These are phyloP conservation scores for Lachnellula arida DNA, from an alignment of 2,329 filamentous ascomycete genomes.

Conservation along the genomic window DNA sequence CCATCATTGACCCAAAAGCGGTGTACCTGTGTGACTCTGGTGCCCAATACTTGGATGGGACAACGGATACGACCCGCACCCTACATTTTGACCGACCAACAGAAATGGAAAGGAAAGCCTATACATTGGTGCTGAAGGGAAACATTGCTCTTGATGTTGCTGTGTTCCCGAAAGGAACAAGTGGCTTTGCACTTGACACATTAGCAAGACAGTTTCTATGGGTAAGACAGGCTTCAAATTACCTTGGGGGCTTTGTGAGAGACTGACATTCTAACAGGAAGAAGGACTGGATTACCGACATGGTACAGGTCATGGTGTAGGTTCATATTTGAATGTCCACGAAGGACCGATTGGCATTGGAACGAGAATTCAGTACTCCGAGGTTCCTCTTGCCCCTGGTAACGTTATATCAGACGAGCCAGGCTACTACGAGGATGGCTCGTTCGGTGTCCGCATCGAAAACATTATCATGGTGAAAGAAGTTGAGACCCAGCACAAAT, in stretches of 20 bases:
- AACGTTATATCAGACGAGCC: slow-evolving; percentile 97
- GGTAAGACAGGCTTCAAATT: slow-evolving; percentile 45
- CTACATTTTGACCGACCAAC: slow-evolving; percentile 86
- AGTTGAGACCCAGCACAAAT: slow-evolving; percentile 78
- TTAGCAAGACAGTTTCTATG: slow-evolving; percentile 89
- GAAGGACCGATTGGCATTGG: slow-evolving; percentile 97
- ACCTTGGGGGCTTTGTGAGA: background rate
- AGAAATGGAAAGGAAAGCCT: slow-evolving; percentile 78
- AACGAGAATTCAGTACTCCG: slow-evolving; percentile 83
- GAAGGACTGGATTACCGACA: slow-evolving; percentile 92
- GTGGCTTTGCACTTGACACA: slow-evolving; percentile 83
- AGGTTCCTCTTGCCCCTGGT: slow-evolving; percentile 83
- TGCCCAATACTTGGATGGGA: slow-evolving; percentile 93
- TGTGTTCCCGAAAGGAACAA: slow-evolving; percentile 92
- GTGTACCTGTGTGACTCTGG: slow-evolving; percentile 97
- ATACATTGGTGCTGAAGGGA: slow-evolving; percentile 92
- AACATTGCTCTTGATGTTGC: slow-evolving; percentile 83
- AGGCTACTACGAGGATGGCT: slow-evolving; percentile 93
- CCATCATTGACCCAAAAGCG: slow-evolving; percentile 74
- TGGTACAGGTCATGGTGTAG: slow-evolving; percentile 92
- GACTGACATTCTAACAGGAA: slow-evolving; percentile 36
- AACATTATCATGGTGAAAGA: slow-evolving; percentile 91
- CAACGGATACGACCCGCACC: slow-evolving; percentile 91
- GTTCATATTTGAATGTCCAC: slow-evolving; percentile 93
- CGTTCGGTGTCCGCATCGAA: slow-evolving; percentile 93